Evolutionary conservation across 495 filamentous ascomycete genomes (phyloP), one percentile per base, ranked within the genome.

Genomic region (Penicillium verhagenii): DNA sequence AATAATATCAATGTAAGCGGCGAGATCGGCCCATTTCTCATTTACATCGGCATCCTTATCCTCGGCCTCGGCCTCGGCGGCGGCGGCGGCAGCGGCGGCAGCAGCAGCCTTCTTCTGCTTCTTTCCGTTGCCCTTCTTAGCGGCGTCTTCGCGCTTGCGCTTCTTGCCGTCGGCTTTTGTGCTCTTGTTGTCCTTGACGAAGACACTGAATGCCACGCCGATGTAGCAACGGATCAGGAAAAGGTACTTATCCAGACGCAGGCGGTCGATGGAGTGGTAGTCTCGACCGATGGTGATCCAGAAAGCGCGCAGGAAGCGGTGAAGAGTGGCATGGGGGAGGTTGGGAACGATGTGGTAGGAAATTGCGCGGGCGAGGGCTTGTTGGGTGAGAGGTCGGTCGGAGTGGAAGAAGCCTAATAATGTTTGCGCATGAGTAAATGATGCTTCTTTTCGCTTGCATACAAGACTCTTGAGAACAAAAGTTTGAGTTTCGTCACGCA

Each of bases 191-290:
- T 18, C 59, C 57, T 64, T 75, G 19, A 79, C 29, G 54, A 76
- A 71, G 1, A 76, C 39, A 57, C 72, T 68, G 53, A 95, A 89
- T 16, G 81, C 79, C 10, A 86, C 82, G 13, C 80, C 80, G 11
- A 98, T 71, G 53, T 91, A 89, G 50, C 83, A 80, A 44, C 94
- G 84, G 49, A 96, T 85, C 21, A 99, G 78, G 59, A 89, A 78
- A 46, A 99, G 77, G 66, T 93, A 98, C 73, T 98, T 98, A 67
- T 97, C 90, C 78, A 97, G 85, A 33, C 93, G 85, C 53, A 95
- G 68, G 21, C 86, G 85, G 69, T 97, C 95, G 54, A 99, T 88
- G 19, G 81, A 75, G 28, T 78, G 79, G 86, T 89, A 97, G 66
- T 96, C 89, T 40, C 85, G 76, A 38, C 84, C 80, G 74, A 97